Evolutionary conservation across 805 yeast species (phyloP).

Genomic region (Pichia exigua): DNA sequence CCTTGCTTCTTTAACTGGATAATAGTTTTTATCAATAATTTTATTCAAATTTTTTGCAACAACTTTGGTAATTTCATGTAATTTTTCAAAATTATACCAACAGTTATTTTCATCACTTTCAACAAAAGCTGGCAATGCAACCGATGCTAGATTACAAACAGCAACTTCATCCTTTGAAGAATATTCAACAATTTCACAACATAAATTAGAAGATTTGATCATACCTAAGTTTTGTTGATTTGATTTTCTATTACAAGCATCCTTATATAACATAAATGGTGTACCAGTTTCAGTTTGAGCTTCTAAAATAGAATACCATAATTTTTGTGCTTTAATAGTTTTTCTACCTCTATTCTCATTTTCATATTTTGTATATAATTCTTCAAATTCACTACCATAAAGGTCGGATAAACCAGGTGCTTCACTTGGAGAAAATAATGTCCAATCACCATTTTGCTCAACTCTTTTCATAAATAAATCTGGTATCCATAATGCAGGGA

Average conservation of each 20-base stretch:
- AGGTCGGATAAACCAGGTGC: conserved; percentile 49
- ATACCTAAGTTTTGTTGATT: conserved; percentile 55
- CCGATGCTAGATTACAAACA: conserved; percentile 54
- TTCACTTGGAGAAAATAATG: conserved; percentile 51
- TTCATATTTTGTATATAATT: conserved; percentile 45
- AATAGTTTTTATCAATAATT: conserved; percentile 48
- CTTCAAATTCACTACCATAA: conserved; percentile 49
- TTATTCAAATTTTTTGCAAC: conserved; percentile 48
- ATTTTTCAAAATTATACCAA: conserved; percentile 49
- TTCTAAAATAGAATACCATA: conserved; percentile 53
- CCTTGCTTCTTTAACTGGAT: conserved; percentile 49
- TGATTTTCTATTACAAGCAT: conserved; percentile 51
- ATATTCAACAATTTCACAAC: conserved; percentile 58
- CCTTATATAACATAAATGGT: conserved; percentile 58
- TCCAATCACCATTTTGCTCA: conserved; percentile 48
- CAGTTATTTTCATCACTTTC: conserved; percentile 34
- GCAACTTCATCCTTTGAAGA: conserved; percentile 52
- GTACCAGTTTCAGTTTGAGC: conserved; percentile 62
- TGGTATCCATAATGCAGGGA: conserved; percentile 58
- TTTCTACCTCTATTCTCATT: conserved; percentile 40
- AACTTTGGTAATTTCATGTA: conserved; percentile 48
- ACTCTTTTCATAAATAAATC: conserved; percentile 57
- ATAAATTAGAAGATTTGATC: conserved; percentile 53
- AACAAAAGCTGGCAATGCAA: conserved; percentile 51
- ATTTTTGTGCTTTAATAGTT: conserved; percentile 49